phyloP scores from a whole-genome alignment of 2,329 filamentous ascomycete genomes.

The Epichloe festucae region DNA sequence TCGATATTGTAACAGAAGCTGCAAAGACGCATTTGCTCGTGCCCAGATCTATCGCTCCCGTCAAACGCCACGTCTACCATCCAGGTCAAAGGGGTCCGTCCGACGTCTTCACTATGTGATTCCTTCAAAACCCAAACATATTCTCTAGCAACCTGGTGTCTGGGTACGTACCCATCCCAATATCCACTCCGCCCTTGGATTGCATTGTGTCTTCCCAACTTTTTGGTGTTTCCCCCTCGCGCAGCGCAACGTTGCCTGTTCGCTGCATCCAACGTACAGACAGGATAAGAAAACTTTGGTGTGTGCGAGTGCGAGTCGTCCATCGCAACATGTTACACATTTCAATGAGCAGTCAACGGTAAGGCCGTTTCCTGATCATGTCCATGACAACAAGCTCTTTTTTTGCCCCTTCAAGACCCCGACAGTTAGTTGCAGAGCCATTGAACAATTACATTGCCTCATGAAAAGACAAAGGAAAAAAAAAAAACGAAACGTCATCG shows the following conservation, averaged over 20 bases:
- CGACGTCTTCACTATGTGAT: neutral
- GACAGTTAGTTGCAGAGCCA: neutral
- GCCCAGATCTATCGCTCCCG: neutral
- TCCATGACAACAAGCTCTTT: neutral
- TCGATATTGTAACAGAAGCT: neutral
- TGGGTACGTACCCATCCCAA: neutral
- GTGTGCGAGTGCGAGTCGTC: neutral
- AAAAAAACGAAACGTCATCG: neutral
- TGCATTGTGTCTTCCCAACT: neutral
- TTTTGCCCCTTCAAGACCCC: neutral
- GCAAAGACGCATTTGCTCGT: neutral
- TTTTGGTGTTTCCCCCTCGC: neutral
- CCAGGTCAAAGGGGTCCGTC: neutral
- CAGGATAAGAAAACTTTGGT: neutral
- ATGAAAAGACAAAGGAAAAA: neutral
- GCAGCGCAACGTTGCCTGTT: neutral
- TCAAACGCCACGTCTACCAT: constrained; percentile 1
- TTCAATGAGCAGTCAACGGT: neutral
- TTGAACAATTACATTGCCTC: neutral
- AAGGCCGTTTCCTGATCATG: neutral
- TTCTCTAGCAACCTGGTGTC: neutral
- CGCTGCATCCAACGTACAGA: neutral
- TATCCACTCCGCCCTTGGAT: neutral
- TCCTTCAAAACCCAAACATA: neutral
- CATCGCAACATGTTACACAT: neutral